Conservation (phyloP, 1,284 basidiomycete species). For the Tetrapyrgos nigripes region DNA sequence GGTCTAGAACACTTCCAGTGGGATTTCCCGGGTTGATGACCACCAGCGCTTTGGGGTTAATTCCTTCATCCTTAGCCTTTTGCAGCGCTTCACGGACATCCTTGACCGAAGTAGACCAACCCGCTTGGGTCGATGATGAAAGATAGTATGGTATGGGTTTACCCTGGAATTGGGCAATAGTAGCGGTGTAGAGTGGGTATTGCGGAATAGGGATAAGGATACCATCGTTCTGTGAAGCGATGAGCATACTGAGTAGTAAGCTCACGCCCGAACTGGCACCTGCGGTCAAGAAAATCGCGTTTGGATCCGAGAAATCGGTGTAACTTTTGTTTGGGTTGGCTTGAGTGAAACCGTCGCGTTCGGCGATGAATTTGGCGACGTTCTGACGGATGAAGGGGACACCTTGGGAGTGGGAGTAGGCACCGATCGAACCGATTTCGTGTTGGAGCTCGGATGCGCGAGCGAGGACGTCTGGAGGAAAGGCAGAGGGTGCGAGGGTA, state of each 20-base stretch:
- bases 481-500: slow-evolving; percentile 77
- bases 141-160: slow-evolving; percentile 90
- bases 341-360: slow-evolving; percentile 53
- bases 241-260: slow-evolving; percentile 85
- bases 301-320: slow-evolving; percentile 84
- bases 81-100: slow-evolving; percentile 75
- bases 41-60: slow-evolving; percentile 81
- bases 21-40: slow-evolving; percentile 98
- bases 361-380: slow-evolving; percentile 86
- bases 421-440: slow-evolving; percentile 95
- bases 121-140: slow-evolving; percentile 66
- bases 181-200: slow-evolving; percentile 97
- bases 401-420: slow-evolving; percentile 97
- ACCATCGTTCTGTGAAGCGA: slow-evolving; percentile 70
- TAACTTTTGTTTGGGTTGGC: slow-evolving; percentile 85
- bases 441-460: slow-evolving; percentile 81
- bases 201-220: slow-evolving; percentile 97
- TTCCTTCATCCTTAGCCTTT: slow-evolving; percentile 70
- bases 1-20: slow-evolving; percentile 84
- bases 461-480: slow-evolving; percentile 87
- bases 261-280: slow-evolving; percentile 95
- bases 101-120: slow-evolving; percentile 86
- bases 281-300: slow-evolving; percentile 92
- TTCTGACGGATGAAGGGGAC: slow-evolving; percentile 88
- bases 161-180: slow-evolving; percentile 86